Evolutionary conservation across 768 basidiomycete genomes (phyloP), one percentile per base, ranked within the genome.

Genomic region (Galerina sulciceps): DNA sequence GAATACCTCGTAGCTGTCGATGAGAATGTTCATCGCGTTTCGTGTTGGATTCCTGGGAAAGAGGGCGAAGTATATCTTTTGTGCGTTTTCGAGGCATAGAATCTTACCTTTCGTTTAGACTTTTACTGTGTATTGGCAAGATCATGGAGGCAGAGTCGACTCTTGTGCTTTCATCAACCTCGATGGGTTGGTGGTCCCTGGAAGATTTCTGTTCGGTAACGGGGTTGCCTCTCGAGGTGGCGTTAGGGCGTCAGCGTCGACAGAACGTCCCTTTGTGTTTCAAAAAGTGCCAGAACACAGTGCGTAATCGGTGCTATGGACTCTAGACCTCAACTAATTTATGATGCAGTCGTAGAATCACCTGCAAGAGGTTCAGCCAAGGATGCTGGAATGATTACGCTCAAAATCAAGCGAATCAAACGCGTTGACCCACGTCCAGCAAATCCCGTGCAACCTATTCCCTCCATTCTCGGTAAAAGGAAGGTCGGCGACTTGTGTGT

Each of bases 21-120:
- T 54, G 61, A 67, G 4, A 70, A 72, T 5, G 63, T 69, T 4
- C 69, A 82, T 58, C 76, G 75, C 9, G 80, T 87, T 8, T 84
- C 84, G 5, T 90, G 90, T 66, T 90, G 87, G 87, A 84, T 91
- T 62, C 82, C 86, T 6, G 82, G 88, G 56, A 78, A 83, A 49
- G 74, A 75, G 22, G 87, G 86, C 22, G 79, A 86, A 77, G 87
- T 86, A 57, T 2, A 73, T 63, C 15, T 61, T 43, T 59, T 13
- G 41, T 38, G 11, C 13, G 6, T 11, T 44, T 37, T 13, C 26
- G 5, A 5, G 13, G 36, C 35, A 4, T 15, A 18, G 10, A 23
- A 52, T 53, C 61, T 40, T 23, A 37, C 6, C 14, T 41, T 10
- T 45, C 42, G 22, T 14, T 36, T 62, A 90, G 88, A 69, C 62